A percentile compares a stretch with the other conserved stretches of the same genome.
phyloP scores from a whole-genome alignment of 225 moss, liverwort and hornwort genomes.

The Physcomitrium patens region DNA sequence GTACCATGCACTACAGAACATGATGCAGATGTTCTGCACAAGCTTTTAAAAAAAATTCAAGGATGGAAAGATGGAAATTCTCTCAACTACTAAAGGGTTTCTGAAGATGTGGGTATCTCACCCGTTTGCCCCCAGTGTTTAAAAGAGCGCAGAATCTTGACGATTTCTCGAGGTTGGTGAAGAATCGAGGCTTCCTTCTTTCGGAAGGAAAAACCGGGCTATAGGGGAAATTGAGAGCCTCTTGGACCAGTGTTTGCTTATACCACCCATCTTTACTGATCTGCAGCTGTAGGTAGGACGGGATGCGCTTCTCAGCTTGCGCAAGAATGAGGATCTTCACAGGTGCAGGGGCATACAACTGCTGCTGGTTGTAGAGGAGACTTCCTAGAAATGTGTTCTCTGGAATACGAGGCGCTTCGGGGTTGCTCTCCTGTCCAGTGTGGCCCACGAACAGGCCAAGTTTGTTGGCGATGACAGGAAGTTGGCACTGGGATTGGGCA shows the following conservation, averaged over 20 bases:
- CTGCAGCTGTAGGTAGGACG: constrained; percentile 42
- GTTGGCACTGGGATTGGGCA: constrained; percentile 33
- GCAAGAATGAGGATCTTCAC: constrained; percentile 45
- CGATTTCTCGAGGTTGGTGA: constrained; percentile 48
- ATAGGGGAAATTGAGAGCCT: constrained; percentile 38
- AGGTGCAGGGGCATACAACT: constrained; percentile 10
- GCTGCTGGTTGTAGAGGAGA: constrained; percentile 31
- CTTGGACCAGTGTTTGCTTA: constrained; percentile 44
- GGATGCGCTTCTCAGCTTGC: constrained; percentile 38
- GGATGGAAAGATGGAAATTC: neutral
- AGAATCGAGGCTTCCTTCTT: constrained; percentile 47
- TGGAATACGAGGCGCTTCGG: constrained; percentile 42
- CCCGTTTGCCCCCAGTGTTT: constrained; percentile 47
- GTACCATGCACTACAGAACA: too few relatives aligned
- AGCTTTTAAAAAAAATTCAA: neutral
- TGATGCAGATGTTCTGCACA: too few relatives aligned
- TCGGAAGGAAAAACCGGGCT: constrained; percentile 45
- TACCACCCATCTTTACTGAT: constrained; percentile 38
- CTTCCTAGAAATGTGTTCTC: constrained; percentile 41
- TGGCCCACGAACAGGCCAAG: constrained; percentile 49
- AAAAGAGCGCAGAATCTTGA: constrained; percentile 46
- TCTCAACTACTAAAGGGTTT: neutral
- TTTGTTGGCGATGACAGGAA: constrained; percentile 49
- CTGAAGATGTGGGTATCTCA: neutral
- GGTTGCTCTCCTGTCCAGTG: constrained; percentile 37